These are phyloP conservation scores for Parasitella parasitica DNA, from an alignment of 371 early-diverging fungal species.

Conservation along the genomic window DNA sequence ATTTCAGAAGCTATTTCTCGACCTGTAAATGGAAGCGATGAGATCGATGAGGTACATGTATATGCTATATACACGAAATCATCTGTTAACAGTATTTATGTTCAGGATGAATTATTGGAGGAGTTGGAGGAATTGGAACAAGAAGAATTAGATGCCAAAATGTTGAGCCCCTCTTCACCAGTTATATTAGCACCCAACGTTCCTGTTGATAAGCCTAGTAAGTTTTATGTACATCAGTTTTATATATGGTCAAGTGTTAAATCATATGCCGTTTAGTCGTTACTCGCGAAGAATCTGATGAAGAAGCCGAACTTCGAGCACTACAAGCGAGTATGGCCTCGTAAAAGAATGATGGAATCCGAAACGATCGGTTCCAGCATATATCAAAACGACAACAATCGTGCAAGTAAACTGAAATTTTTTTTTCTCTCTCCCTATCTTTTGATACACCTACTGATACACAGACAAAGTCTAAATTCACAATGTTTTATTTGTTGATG, in stretches of 20 bases:
- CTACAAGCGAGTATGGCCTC: constrained; percentile 78
- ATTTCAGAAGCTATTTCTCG: constrained; percentile 92
- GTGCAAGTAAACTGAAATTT: not conserved
- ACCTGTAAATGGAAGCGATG: constrained; percentile 83
- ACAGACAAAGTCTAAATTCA: too few relatives aligned
- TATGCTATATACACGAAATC: not conserved
- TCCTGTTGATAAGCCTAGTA: constrained; percentile 69
- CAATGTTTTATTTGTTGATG: not conserved
- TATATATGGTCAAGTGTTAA: too few relatives aligned
- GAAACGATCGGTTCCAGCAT: not conserved
- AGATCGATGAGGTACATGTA: constrained; percentile 77
- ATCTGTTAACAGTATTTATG: not conserved
- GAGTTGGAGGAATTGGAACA: constrained; percentile 95
- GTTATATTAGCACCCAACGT: constrained; percentile 64
- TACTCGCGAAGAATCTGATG: constrained; percentile 66
- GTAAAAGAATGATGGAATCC: not conserved
- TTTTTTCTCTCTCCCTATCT: not conserved
- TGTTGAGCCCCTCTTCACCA: constrained; percentile 75
- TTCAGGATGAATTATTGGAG: constrained; percentile 81
- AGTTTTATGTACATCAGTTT: constrained; percentile 3
- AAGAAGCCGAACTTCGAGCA: constrained; percentile 85
- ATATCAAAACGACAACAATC: not conserved
- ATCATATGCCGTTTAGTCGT: too few relatives aligned
- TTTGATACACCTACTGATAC: not conserved
- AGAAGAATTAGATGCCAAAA: constrained; percentile 86